Evolutionary conservation across 306 rosid genomes (phyloP).

Genomic region (Calophaca sinica): DNA sequence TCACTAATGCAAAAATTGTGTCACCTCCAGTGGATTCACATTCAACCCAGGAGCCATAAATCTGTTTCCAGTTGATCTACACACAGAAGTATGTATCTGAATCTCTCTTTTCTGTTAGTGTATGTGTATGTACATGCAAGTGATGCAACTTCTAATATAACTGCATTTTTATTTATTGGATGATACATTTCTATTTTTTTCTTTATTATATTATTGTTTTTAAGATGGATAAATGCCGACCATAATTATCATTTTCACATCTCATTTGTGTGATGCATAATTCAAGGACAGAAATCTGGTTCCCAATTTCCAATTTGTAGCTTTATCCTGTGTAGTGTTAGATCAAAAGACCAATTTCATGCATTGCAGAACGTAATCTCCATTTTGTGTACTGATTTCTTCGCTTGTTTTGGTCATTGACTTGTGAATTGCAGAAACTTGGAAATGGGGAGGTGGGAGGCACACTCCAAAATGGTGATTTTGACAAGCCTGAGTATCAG

Average conservation of each 20-base stretch:
- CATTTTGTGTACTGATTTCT: conserved; percentile 18
- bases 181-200: neutral
- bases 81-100: conserved; percentile 66
- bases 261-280: conserved; percentile 15
- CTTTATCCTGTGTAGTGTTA: conserved; percentile 25
- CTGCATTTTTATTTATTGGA: neutral
- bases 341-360: conserved; percentile 32
- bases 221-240: conserved; percentile 22
- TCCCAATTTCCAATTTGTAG: conserved; percentile 10
- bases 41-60: conserved; percentile 80
- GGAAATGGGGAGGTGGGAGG: conserved; percentile 44
- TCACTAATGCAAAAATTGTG: conserved; percentile 43
- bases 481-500: conserved; percentile 64
- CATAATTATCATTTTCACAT: conserved; percentile 20
- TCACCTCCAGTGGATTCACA: conserved; percentile 70
- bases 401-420: conserved; percentile 32
- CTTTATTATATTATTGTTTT: conserved; percentile 26
- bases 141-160: conserved; percentile 24
- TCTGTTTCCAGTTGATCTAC: conserved; percentile 77
- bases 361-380: neutral
- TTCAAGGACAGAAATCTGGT: neutral
- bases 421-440: conserved; percentile 58
- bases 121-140: neutral
- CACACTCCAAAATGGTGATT: conserved; percentile 59
- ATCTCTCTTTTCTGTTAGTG: conserved; percentile 17